phyloP scores from a whole-genome alignment of 495 filamentous ascomycete genomes.

The Parathielavia hyrcaniae region DNA sequence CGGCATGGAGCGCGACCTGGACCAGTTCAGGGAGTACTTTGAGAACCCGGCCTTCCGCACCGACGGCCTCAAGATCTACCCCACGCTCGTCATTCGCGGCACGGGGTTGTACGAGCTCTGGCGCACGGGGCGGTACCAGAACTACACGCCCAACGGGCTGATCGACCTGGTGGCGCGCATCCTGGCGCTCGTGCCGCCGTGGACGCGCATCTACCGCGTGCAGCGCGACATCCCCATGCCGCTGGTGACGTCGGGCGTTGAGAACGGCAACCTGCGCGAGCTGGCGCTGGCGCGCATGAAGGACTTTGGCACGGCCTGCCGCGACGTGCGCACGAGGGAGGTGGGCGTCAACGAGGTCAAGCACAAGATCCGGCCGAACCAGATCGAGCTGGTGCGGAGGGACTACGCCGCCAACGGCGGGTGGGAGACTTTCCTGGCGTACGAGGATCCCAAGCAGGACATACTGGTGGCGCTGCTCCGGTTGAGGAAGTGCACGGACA shows the following conservation, averaged over 20 bases:
- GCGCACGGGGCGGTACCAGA: constrained; percentile 94
- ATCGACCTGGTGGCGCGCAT: constrained; percentile 95
- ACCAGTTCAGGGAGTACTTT: constrained; percentile 96
- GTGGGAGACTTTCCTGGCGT: constrained; percentile 97
- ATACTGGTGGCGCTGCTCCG: constrained; percentile 90
- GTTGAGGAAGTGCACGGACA: constrained; percentile 79
- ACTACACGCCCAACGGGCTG: constrained; percentile 94
- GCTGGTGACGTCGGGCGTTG: constrained; percentile 89
- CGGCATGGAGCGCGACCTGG: constrained; percentile 93
- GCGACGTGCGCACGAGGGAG: constrained; percentile 95
- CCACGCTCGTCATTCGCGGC: constrained; percentile 93
- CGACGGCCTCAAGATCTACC: constrained; percentile 98
- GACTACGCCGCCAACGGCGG: constrained; percentile 94
- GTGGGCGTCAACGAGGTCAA: constrained; percentile 99
- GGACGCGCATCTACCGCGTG: constrained; percentile 97
- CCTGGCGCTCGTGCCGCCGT: constrained; percentile 86
- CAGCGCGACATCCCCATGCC: constrained; percentile 99
- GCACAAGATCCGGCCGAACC: constrained; percentile 91
- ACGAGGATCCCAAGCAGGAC: constrained; percentile 97
- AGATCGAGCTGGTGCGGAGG: constrained; percentile 92
- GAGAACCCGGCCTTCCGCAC: constrained; percentile 94
- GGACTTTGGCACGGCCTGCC: constrained; percentile 94
- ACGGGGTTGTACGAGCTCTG: constrained; percentile 96
- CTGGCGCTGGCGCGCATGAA: constrained; percentile 93
- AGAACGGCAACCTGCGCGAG: constrained; percentile 95